A percentile compares a stretch with the other conserved stretches of the same genome.
phyloP scores from a whole-genome alignment of 768 basidiomycete genomes.

The Hypholoma fasciculare region DNA sequence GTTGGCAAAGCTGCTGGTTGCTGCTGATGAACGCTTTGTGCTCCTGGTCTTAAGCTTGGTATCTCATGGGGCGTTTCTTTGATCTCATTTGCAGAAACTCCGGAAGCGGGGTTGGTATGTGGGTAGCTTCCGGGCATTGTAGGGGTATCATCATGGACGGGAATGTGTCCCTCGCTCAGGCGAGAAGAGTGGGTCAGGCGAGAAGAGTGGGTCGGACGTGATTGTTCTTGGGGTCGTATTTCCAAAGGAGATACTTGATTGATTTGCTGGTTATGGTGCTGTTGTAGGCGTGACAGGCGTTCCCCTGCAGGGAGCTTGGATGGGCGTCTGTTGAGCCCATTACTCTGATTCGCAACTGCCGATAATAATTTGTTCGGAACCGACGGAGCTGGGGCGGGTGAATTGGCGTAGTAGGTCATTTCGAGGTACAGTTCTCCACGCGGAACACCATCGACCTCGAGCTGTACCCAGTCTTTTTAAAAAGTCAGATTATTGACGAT shows the following conservation, averaged over 20 bases:
- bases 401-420: slow-evolving; percentile 88
- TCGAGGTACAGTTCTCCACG: slow-evolving; percentile 90
- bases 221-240: no score
- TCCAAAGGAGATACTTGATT: no score
- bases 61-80: background rate
- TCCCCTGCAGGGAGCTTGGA: slow-evolving; percentile 55
- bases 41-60: background rate
- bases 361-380: slow-evolving; percentile 19
- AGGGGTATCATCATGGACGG: background rate
- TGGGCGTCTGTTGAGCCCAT: slow-evolving; percentile 41
- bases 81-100: background rate
- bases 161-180: background rate
- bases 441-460: slow-evolving; percentile 46
- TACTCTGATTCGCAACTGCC: slow-evolving; percentile 22
- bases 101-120: background rate
- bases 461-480: slow-evolving; percentile 33
- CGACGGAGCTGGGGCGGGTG: slow-evolving; percentile 45
- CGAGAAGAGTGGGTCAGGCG: background rate
- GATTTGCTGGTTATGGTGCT: background rate
- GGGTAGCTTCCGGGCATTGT: background rate
- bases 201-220: background rate
- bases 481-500: background rate
- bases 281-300: slow-evolving; percentile 44
- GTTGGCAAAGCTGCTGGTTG: slow-evolving; percentile 26
- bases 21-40: background rate